These are phyloP conservation scores for Terfezia claveryi DNA, from an alignment of 495 filamentous ascomycete genomes.

Conservation along the genomic window DNA sequence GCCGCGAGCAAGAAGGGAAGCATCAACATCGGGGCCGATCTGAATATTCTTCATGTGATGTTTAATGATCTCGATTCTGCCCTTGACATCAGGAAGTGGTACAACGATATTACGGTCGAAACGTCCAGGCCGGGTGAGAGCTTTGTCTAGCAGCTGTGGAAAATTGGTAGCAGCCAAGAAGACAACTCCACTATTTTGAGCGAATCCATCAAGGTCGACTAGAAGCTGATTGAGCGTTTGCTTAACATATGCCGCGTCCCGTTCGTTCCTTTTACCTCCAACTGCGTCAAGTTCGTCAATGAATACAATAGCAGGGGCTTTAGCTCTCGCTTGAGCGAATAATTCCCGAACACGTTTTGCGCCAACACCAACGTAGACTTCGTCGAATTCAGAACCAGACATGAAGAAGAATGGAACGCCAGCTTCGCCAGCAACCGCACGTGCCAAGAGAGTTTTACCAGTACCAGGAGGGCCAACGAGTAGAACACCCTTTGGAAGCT, in stretches of 20 bases:
- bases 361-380: slow-evolving; percentile 93
- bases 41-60: slow-evolving; percentile 82
- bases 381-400: slow-evolving; percentile 96
- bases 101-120: slow-evolving; percentile 85
- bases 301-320: slow-evolving; percentile 90
- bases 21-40: slow-evolving; percentile 53
- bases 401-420: slow-evolving; percentile 99
- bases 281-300: slow-evolving; percentile 97
- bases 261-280: slow-evolving; percentile 76
- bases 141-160: slow-evolving; percentile 81
- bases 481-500: slow-evolving; percentile 88
- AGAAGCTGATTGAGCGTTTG: slow-evolving; percentile 94
- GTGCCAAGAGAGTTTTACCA: slow-evolving; percentile 90
- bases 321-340: slow-evolving; percentile 67
- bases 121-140: slow-evolving; percentile 76
- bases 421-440: slow-evolving; percentile 89
- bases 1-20: slow-evolving; percentile 57
- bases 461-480: slow-evolving; percentile 91
- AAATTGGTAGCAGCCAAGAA: slow-evolving; percentile 93
- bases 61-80: slow-evolving; percentile 71
- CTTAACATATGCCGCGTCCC: slow-evolving; percentile 88
- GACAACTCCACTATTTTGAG: slow-evolving; percentile 80
- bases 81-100: slow-evolving; percentile 82
- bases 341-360: slow-evolving; percentile 94
- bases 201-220: slow-evolving; percentile 94